phyloP scores from a whole-genome alignment of 305 asterid genomes.

The Andrographis paniculata region DNA sequence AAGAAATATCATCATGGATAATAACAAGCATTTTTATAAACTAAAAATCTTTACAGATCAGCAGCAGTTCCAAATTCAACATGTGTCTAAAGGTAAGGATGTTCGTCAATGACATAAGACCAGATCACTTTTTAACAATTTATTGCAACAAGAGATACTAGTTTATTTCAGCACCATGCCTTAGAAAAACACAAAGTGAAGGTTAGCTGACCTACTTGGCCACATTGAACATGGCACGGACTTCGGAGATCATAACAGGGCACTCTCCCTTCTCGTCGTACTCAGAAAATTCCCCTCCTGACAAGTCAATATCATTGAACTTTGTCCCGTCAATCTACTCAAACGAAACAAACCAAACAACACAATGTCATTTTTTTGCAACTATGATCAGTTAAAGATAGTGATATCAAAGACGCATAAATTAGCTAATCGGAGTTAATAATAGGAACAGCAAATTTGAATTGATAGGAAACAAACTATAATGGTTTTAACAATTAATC shows the following conservation, averaged over 20 bases:
- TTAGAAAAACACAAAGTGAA: not conserved
- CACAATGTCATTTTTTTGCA: too few species aligned
- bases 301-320: constrained; percentile 61
- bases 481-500: not conserved
- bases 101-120: not conserved
- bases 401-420: too few species aligned
- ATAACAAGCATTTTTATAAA: too few species aligned
- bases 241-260: constrained; percentile 85
- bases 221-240: constrained; percentile 49
- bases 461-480: not conserved
- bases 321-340: constrained; percentile 71
- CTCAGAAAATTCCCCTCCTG: constrained; percentile 67
- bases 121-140: not conserved
- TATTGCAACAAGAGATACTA: too few species aligned
- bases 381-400: too few species aligned
- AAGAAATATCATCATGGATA: too few species aligned
- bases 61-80: too few species aligned
- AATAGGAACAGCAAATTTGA: not conserved
- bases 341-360: constrained; percentile 2
- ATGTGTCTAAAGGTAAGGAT: too few species aligned
- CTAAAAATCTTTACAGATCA: too few species aligned
- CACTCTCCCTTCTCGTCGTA: constrained; percentile 89
- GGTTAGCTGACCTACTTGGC: constrained; percentile 33
- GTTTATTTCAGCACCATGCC: not conserved
- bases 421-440: not conserved